These are phyloP conservation scores for Exophiala sp. DNA, from an alignment of 2,329 filamentous ascomycete species.

Conservation along the genomic window DNA sequence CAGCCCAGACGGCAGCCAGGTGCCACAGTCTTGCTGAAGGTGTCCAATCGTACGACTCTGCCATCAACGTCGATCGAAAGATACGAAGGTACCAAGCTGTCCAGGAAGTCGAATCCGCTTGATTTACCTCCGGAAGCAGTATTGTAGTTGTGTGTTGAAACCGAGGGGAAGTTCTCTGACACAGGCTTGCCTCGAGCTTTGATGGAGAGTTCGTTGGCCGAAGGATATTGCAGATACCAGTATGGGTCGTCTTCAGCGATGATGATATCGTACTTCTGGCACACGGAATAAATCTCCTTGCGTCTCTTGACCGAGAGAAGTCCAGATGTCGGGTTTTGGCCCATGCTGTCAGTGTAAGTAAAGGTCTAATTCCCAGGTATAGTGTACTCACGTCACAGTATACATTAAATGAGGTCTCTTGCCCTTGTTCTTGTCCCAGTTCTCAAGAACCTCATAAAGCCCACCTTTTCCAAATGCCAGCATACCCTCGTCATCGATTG, in stretches of 20 bases:
- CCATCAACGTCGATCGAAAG: slow-evolving; percentile 78
- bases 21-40: slow-evolving; percentile 89
- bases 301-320: slow-evolving; percentile 70
- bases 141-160: slow-evolving; percentile 36
- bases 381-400: slow-evolving; percentile 72
- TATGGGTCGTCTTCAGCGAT: slow-evolving; percentile 95
- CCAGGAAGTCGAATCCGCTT: slow-evolving; percentile 72
- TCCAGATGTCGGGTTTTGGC: slow-evolving; percentile 82
- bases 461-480: slow-evolving; percentile 67
- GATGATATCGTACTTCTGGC: slow-evolving; percentile 79
- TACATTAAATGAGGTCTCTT: slow-evolving; percentile 81
- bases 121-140: slow-evolving; percentile 43
- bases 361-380: background rate
- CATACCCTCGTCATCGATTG: slow-evolving; percentile 79
- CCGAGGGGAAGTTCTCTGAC: slow-evolving; percentile 34
- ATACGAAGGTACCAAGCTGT: slow-evolving; percentile 79
- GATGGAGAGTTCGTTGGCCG: slow-evolving; percentile 51
- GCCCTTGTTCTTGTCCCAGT: slow-evolving; percentile 74
- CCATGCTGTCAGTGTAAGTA: slow-evolving; percentile 55
- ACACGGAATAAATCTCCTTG: slow-evolving; percentile 74
- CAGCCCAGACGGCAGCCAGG: slow-evolving; percentile 87
- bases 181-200: slow-evolving; percentile 30
- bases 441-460: slow-evolving; percentile 71
- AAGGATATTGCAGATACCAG: slow-evolving; percentile 89
- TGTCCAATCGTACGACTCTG: slow-evolving; percentile 83